Evolutionary conservation across 140 eudicot species (phyloP).

Genomic region (Oenanthe javanica): DNA sequence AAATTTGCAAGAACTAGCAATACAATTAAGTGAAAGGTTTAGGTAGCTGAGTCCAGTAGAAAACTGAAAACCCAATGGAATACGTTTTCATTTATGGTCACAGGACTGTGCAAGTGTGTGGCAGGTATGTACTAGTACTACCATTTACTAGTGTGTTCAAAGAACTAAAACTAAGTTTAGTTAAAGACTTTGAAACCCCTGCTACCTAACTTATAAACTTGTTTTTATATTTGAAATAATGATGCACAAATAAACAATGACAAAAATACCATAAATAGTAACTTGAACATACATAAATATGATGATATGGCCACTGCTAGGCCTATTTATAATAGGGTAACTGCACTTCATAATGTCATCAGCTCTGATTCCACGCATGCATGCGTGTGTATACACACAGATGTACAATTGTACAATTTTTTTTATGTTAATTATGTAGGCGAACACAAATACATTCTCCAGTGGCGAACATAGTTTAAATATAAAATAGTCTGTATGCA

Average conservation of each 20-base stretch:
- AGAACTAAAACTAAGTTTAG: background rate
- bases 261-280: constrained; percentile 2
- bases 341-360: constrained; percentile 7
- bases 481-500: too few species aligned
- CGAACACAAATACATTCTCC: too few species aligned
- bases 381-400: background rate
- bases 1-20: background rate
- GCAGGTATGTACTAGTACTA: background rate
- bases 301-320: background rate
- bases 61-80: background rate
- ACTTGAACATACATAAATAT: background rate
- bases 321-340: background rate
- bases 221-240: background rate
- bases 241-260: background rate
- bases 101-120: constrained; percentile 1
- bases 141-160: background rate
- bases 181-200: constrained; percentile 9
- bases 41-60: background rate
- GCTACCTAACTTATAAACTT: background rate
- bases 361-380: constrained; percentile 4
- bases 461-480: too few species aligned
- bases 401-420: too few species aligned
- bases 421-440: too few species aligned
- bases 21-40: background rate
- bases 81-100: constrained; percentile 11